Percentiles rank a stretch among this genome's conserved stretches.
Evolutionary conservation across 345 rosid genomes (phyloP).

Genomic region (Trapa bicornis): DNA sequence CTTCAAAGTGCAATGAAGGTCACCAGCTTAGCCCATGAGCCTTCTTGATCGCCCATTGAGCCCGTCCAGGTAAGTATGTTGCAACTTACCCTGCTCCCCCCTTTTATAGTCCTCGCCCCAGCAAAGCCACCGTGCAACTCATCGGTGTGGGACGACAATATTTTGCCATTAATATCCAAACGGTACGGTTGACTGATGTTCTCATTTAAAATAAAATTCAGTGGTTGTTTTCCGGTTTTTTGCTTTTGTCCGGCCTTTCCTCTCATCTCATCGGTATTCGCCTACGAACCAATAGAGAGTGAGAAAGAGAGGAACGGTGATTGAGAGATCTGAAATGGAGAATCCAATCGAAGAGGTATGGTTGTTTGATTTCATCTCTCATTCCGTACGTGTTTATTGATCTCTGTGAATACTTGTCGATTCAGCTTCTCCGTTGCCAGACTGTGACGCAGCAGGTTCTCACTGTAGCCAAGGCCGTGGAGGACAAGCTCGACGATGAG

Average conservation of each 20-base stretch:
- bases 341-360: conserved; percentile 35
- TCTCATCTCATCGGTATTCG: background rate
- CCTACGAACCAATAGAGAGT: background rate
- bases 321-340: conserved; percentile 20
- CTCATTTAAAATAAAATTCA: too few relatives aligned
- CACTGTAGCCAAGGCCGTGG: conserved; percentile 88
- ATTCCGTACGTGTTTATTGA: background rate
- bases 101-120: background rate
- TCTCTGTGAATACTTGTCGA: background rate
- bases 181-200: too few relatives aligned
- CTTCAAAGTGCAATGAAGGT: background rate
- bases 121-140: background rate
- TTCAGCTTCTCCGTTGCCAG: conserved; percentile 18
- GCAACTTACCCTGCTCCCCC: background rate
- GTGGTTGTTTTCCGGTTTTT: too few relatives aligned
- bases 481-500: conserved; percentile 85
- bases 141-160: background rate
- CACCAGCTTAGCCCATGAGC: conserved; percentile 4
- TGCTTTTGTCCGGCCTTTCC: too few relatives aligned
- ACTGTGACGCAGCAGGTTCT: conserved; percentile 75
- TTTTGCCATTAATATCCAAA: too few relatives aligned
- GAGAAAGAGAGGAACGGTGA: background rate
- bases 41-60: conserved; percentile 4
- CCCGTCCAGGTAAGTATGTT: conserved; percentile 6
- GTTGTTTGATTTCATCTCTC: background rate